These are phyloP conservation scores for Fusarium continuum DNA, from an alignment of 2,329 filamentous ascomycete species.

Conservation along the genomic window DNA sequence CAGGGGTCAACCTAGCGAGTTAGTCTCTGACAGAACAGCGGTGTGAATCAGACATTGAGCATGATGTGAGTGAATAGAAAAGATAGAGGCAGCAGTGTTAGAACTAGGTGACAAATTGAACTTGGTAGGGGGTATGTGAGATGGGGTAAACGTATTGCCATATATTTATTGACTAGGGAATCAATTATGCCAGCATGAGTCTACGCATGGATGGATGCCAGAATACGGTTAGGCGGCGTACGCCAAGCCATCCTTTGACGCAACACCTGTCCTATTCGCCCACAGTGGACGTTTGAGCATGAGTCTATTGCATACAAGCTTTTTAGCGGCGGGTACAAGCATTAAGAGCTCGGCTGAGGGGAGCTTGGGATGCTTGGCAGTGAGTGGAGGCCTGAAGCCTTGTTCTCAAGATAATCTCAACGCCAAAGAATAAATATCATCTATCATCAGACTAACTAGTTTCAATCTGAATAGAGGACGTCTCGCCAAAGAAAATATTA, in stretches of 20 bases:
- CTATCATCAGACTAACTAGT: too few relatives aligned
- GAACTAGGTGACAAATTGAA: not conserved
- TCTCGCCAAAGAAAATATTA: not conserved
- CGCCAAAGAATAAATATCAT: too few relatives aligned
- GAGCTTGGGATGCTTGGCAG: not conserved
- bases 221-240: not conserved
- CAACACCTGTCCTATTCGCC: not conserved
- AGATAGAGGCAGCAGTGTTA: not conserved
- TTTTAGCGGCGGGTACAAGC: constrained; percentile 14
- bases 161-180: rapidly evolving
- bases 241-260: not conserved
- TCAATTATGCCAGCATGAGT: not conserved
- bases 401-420: not conserved
- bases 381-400: not conserved
- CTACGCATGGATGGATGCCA: too few relatives aligned
- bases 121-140: not conserved
- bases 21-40: not conserved
- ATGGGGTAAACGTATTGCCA: not conserved
- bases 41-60: not conserved
- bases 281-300: not conserved
- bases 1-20: not conserved
- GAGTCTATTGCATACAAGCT: constrained; percentile 21
- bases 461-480: not conserved
- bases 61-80: not conserved
- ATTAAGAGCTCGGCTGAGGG: not conserved